A percentile compares a stretch with the other conserved stretches of the same genome.
These are phyloP conservation scores for Tricharina praecox DNA, from an alignment of 495 filamentous ascomycete genomes.

Conservation along the genomic window DNA sequence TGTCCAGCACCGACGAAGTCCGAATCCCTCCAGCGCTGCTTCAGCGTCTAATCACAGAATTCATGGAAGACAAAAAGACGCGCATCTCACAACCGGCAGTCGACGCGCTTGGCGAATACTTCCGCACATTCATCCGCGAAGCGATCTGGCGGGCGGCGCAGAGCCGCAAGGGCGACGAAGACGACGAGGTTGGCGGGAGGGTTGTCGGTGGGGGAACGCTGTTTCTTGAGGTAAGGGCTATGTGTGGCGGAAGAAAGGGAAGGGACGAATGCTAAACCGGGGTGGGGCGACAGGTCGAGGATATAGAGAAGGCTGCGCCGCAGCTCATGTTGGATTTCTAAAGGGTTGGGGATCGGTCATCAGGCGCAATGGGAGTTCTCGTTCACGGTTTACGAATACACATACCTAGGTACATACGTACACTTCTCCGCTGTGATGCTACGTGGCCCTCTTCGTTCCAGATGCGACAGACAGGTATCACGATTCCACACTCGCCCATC, in stretches of 20 bases:
- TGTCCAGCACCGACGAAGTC: constrained; percentile 25
- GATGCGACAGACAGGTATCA: too few relatives aligned
- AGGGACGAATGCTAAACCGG: neutral
- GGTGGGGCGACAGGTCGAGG: constrained; percentile 45
- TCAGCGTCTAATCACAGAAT: constrained; percentile 56
- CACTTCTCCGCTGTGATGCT: too few relatives aligned
- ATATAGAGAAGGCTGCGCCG: constrained; percentile 80
- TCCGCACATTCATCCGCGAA: constrained; percentile 85
- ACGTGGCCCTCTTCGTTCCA: too few relatives aligned
- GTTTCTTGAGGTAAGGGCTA: constrained; percentile 19
- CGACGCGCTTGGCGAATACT: constrained; percentile 61
- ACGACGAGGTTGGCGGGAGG: neutral
- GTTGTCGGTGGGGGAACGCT: constrained; percentile 10
- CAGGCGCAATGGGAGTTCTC: too few relatives aligned
- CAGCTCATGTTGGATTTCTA: constrained; percentile 80
- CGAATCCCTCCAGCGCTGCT: constrained; percentile 60
- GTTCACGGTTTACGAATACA: too few relatives aligned
- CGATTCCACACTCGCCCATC: too few relatives aligned
- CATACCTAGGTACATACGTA: too few relatives aligned
- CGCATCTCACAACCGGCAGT: constrained; percentile 68
- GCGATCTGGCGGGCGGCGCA: constrained; percentile 66
- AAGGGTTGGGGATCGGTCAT: too few relatives aligned
- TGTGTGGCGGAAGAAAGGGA: neutral
- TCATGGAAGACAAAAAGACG: constrained; percentile 54
- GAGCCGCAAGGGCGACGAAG: constrained; percentile 38